These are phyloP conservation scores for Fonsecaea nubica DNA, from an alignment of 2,329 filamentous ascomycete species.

Conservation along the genomic window DNA sequence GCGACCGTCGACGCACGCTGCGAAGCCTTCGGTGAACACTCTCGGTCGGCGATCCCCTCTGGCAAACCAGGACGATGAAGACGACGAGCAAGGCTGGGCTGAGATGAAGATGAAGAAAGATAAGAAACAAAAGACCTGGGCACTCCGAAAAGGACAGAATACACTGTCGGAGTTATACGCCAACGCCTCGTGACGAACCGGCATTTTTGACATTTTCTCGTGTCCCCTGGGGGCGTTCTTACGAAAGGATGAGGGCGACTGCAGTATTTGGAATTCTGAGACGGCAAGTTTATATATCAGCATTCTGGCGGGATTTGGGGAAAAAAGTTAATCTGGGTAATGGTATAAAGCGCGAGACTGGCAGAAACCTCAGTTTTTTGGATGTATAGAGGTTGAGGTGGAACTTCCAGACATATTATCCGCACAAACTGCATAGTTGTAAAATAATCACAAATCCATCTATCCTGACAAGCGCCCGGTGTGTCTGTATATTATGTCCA, in stretches of 20 bases:
- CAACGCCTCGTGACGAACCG: constrained; percentile 26
- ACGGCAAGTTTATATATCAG: constrained; percentile 11
- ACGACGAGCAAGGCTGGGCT: constrained; percentile 59
- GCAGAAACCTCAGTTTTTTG: not conserved
- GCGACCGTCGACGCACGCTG: constrained; percentile 37
- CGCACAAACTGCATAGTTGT: constrained; percentile 28
- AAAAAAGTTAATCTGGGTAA: constrained; percentile 29
- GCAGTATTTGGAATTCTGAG: constrained; percentile 8
- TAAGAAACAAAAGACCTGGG: constrained; percentile 57
- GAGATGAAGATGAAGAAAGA: constrained; percentile 59
- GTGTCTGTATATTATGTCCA: no score
- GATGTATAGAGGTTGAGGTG: constrained; percentile 21
- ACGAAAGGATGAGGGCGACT: constrained; percentile 29
- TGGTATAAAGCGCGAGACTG: constrained; percentile 2
- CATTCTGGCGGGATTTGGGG: constrained; percentile 15
- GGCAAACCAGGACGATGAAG: constrained; percentile 50
- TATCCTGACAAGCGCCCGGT: not conserved
- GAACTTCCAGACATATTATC: constrained; percentile 18
- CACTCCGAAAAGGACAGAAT: constrained; percentile 48
- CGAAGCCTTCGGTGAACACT: constrained; percentile 41
- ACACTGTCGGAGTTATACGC: constrained; percentile 39
- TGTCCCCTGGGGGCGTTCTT: constrained; percentile 8
- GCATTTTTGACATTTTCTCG: not conserved
- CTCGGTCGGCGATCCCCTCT: constrained; percentile 39
- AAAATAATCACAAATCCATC: constrained; percentile 21